Percentiles rank a stretch among this genome's conserved stretches.
phyloP scores from a whole-genome alignment of 2,329 filamentous ascomycete species.

The Cyclaneusma minus region DNA sequence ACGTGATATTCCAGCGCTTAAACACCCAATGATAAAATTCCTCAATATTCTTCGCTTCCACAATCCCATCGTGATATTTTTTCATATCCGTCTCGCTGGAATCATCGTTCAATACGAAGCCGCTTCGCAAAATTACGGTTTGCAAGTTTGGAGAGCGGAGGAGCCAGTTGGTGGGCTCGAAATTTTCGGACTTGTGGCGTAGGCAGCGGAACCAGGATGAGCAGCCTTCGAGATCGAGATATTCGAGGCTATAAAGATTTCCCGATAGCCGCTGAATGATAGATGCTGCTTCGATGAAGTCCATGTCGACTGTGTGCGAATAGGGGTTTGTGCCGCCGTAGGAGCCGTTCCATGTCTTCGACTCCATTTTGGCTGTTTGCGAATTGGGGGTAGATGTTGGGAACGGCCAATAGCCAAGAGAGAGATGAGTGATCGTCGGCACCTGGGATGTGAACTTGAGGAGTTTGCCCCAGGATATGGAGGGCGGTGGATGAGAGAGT shows the following conservation, averaged over 20 bases:
- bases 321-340: slow-evolving; percentile 41
- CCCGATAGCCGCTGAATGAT: slow-evolving; percentile 38
- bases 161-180: no score
- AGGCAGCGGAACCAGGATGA: slow-evolving; percentile 36
- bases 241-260: slow-evolving; percentile 40
- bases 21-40: no score
- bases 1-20: no score
- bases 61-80: no score
- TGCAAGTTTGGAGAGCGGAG: no score
- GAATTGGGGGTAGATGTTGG: slow-evolving; percentile 41
- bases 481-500: slow-evolving; percentile 25
- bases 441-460: slow-evolving; percentile 36
- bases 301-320: slow-evolving; percentile 39
- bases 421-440: slow-evolving; percentile 41
- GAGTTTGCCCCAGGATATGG: slow-evolving; percentile 42
- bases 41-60: no score
- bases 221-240: slow-evolving; percentile 46
- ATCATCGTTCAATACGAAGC: no score
- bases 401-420: slow-evolving; percentile 45
- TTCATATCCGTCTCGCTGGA: no score
- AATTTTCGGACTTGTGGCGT: no score
- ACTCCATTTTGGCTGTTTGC: slow-evolving; percentile 28
- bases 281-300: slow-evolving; percentile 43
- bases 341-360: slow-evolving; percentile 26
- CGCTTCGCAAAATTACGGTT: no score